These are phyloP conservation scores for Biscogniauxia sp. DNA, from an alignment of 2,329 filamentous ascomycete genomes.

Conservation along the genomic window DNA sequence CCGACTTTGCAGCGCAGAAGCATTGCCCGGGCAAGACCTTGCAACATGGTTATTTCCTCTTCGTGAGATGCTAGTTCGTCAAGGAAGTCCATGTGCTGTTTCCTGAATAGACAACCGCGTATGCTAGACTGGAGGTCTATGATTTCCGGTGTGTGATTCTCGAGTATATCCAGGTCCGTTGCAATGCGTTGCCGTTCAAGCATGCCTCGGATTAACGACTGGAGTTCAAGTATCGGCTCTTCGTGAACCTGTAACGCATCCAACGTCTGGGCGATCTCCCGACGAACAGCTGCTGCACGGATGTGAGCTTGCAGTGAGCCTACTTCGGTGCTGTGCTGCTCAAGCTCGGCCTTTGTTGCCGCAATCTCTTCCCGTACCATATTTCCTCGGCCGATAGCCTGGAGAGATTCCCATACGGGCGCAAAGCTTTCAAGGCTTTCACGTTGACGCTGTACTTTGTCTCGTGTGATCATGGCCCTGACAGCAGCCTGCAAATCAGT, in stretches of 20 bases:
- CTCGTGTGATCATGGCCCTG: slow-evolving; percentile 60
- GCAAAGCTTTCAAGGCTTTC: slow-evolving; percentile 50
- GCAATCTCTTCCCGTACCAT: slow-evolving; percentile 44
- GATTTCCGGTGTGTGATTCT: slow-evolving; percentile 55
- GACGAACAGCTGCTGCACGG: slow-evolving; percentile 54
- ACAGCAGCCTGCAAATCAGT: slow-evolving; percentile 60
- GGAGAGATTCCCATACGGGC: slow-evolving; percentile 50
- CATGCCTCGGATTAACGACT: slow-evolving; percentile 62
- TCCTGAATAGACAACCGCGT: slow-evolving; percentile 64
- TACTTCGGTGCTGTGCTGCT: slow-evolving; percentile 42
- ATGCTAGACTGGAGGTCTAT: slow-evolving; percentile 64
- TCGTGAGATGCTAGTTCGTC: slow-evolving; percentile 68
- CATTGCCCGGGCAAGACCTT: slow-evolving; percentile 76
- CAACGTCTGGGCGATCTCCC: slow-evolving; percentile 47
- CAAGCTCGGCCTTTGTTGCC: slow-evolving; percentile 47
- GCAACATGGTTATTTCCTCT: slow-evolving; percentile 65
- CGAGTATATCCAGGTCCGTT: slow-evolving; percentile 52
- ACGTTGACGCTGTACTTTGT: slow-evolving; percentile 49
- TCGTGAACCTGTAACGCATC: slow-evolving; percentile 43
- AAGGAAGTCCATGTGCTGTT: slow-evolving; percentile 60
- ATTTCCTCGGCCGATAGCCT: slow-evolving; percentile 47
- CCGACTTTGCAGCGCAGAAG: slow-evolving; percentile 73
- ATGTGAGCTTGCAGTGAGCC: slow-evolving; percentile 42
- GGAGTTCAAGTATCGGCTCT: slow-evolving; percentile 48
- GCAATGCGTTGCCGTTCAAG: slow-evolving; percentile 51